phyloP scores from a whole-genome alignment of 1,139 yeast species.

The Blastobotrys proliferans region DNA sequence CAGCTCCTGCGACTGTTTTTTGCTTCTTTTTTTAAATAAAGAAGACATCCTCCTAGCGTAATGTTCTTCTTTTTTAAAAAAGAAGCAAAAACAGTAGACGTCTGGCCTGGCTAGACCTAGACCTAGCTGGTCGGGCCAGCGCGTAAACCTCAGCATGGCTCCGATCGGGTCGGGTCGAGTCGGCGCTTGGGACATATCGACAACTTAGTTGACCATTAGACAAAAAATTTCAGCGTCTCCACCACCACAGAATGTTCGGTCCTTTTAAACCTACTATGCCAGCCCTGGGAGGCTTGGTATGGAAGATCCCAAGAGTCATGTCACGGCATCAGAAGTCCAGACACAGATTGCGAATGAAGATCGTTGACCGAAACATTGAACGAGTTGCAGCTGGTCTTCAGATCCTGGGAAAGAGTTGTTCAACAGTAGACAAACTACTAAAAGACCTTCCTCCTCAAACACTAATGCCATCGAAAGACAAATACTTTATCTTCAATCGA shows the following conservation, averaged over 20 bases:
- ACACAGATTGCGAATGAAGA: conserved; percentile 74
- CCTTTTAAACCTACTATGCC: conserved; percentile 66
- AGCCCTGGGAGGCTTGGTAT: conserved; percentile 75
- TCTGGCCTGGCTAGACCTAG: no score
- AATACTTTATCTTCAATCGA: conserved; percentile 81
- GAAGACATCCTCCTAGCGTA: no score
- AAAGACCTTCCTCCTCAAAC: conserved; percentile 66
- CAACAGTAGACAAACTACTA: conserved; percentile 51
- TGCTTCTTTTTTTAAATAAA: no score
- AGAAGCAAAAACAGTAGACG: no score
- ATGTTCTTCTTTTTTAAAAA: no score
- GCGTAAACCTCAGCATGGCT: no score
- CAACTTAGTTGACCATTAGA: no score
- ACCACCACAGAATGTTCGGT: conserved; percentile 59
- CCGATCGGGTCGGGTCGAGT: no score
- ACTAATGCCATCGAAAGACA: conserved; percentile 77
- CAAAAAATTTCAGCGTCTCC: not conserved
- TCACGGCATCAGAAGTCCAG: conserved; percentile 78
- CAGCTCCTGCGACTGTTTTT: no score
- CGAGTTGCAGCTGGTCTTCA: conserved; percentile 62
- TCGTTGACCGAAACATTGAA: conserved; percentile 76
- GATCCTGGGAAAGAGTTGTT: conserved; percentile 46
- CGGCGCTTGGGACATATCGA: no score
- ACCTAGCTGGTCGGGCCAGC: no score
- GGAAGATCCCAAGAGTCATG: conserved; percentile 75